Evolutionary conservation across 2,329 filamentous ascomycete species (phyloP).

Genomic region (Botrytis porri): DNA sequence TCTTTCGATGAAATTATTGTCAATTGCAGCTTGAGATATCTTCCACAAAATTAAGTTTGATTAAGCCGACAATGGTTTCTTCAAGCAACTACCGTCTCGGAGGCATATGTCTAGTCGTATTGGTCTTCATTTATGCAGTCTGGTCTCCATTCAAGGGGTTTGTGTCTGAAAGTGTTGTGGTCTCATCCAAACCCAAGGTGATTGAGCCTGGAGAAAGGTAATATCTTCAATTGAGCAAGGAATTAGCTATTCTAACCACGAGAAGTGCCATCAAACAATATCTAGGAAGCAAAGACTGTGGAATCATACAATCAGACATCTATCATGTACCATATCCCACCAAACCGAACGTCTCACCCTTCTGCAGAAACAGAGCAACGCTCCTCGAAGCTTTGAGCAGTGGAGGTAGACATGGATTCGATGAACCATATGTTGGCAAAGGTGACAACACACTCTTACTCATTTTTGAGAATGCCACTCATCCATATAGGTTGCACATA

Average conservation of each 20-base stretch:
- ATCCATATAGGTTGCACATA: conserved; percentile 41
- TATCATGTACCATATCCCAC: conserved; percentile 26
- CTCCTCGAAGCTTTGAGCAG: conserved; percentile 43
- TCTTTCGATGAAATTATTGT: background rate
- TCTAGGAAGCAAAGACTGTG: conserved; percentile 30
- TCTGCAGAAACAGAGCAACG: conserved; percentile 33
- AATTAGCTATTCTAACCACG: background rate
- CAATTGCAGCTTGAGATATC: background rate
- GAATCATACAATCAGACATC: conserved; percentile 27
- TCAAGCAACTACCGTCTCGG: conserved; percentile 13
- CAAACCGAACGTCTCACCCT: conserved; percentile 24
- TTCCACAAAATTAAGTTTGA: background rate
- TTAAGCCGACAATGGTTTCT: conserved; percentile 2
- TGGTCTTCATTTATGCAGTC: conserved; percentile 11
- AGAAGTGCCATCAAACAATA: conserved; percentile 28
- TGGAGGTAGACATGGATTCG: conserved; percentile 43
- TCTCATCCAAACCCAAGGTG: background rate
- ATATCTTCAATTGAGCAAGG: background rate
- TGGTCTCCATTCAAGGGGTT: conserved; percentile 13
- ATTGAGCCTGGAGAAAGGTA: conserved; percentile 27
- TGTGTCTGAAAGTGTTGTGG: background rate
- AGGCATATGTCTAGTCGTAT: conserved; percentile 1
- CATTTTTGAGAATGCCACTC: background rate
- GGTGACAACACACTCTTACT: conserved; percentile 6
- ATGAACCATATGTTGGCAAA: conserved; percentile 40